Evolutionary conservation across 176 grass and related monocot species (phyloP), one percentile per base, ranked within the genome.

Genomic region (Secale cereale): DNA sequence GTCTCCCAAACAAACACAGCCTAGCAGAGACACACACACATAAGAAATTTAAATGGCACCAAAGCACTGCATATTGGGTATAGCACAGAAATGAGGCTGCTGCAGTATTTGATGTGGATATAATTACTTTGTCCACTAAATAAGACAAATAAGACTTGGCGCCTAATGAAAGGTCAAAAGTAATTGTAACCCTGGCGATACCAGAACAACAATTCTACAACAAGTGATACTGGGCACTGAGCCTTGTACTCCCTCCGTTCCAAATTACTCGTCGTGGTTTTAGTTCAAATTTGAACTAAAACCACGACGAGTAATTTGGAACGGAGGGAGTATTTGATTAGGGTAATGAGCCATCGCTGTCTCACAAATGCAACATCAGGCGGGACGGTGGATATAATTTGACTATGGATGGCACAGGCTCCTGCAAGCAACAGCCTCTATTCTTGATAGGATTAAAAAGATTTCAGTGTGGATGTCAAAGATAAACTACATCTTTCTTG

Each of bases 111-210:
- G 56, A 30, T 61, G 54, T 32, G 27, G 13, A 33, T 62, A 27
- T 50, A 19, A 68, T 28, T 77, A 33, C 46, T 85, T 67, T 85
- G n/a, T 85, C 31, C 20, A 78, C n/a, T 65, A 85, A 20, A 28
- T 20, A 63, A 83, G 23, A 76, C 4, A 76, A 46, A 60, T 65
- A 36, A 50, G 59, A 65, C 9, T 76, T 50, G 22, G 50, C 6
- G 19, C 22, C 29, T 84, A 76, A 27, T 52, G 14, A 36, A 65
- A 77, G 6, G 28, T 84, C 56, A 75, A 63, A 7, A 20, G 27
- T 45, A 84, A 50, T 65, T 35, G 28, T 41, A 30, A 43, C 69
- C 19, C 33, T 29, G 33, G 20, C 73, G 61, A 62, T 72, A 74
- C 10, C 37, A 83, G 19, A 41, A 20, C 27, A 64, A 19, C 16